These are phyloP conservation scores for Solanum paucissectum DNA, from an alignment of 257 asterid genomes.

Conservation along the genomic window DNA sequence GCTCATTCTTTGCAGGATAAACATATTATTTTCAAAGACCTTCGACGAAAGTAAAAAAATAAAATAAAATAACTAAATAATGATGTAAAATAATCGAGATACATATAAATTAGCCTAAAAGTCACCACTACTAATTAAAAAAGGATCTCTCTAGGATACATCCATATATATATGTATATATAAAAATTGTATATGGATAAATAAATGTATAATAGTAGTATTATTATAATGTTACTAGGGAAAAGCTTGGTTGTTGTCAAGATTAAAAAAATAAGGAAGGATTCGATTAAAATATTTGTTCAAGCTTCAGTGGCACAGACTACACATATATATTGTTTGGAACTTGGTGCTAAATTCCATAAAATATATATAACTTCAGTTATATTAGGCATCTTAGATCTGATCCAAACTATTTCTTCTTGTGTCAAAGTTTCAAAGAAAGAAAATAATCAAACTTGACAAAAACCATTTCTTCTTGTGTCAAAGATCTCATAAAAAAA, in stretches of 20 bases:
- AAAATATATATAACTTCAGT: not conserved
- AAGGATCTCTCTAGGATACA: not conserved
- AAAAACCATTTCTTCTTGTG: too few relatives aligned
- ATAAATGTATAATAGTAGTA: not conserved
- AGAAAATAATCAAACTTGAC: not conserved
- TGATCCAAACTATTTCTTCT: not conserved
- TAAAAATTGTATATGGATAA: not conserved
- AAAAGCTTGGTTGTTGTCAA: not conserved
- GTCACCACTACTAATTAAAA: not conserved
- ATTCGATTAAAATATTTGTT: not conserved
- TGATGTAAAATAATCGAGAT: not conserved
- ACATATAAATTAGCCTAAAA: not conserved
- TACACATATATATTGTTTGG: not conserved
- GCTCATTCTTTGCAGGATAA: not conserved
- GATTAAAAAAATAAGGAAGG: not conserved
- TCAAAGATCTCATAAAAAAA: not conserved
- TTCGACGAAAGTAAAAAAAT: not conserved
- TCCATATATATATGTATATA: too few relatives aligned
- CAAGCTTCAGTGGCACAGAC: constrained; percentile 1
- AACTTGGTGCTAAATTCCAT: not conserved
- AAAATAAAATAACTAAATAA: not conserved
- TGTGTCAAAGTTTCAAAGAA: not conserved
- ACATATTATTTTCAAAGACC: too few relatives aligned
- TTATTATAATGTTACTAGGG: not conserved
- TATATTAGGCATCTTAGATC: not conserved